A percentile compares a stretch with the other conserved stretches of the same genome.
Conservation (phyloP, 139 green algal species). For the Raphidocelis subcapitata region DNA sequence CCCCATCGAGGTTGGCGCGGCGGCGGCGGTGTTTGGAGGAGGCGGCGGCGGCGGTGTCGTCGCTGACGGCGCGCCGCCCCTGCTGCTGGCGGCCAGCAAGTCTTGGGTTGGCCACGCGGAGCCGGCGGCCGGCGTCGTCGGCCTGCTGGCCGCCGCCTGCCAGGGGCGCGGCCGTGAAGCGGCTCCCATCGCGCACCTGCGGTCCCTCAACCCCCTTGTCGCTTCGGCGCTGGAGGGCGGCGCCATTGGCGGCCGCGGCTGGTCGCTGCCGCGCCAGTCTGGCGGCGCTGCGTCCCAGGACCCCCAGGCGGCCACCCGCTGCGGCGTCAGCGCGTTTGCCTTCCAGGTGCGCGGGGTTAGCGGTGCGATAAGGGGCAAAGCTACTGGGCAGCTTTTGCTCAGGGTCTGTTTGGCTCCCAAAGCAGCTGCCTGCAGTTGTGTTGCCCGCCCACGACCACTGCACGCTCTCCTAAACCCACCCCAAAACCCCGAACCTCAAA, state of each 20-base stretch:
- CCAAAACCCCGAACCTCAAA: no score
- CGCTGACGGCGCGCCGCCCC: conserved; percentile 28
- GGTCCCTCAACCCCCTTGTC: conserved; percentile 55
- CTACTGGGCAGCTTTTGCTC: conserved; percentile 17
- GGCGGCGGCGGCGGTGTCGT: neutral
- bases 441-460: no score
- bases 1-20: conserved; percentile 81
- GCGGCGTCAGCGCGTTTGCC: conserved; percentile 74
- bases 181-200: conserved; percentile 47
- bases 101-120: conserved; percentile 56
- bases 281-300: neutral
- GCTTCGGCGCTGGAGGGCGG: conserved; percentile 23
- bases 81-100: conserved; percentile 45
- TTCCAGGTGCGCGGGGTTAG: conserved; percentile 60
- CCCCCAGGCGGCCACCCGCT: neutral
- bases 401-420: conserved; percentile 37
- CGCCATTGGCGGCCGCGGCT: conserved; percentile 11
- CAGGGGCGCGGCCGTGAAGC: conserved; percentile 23
- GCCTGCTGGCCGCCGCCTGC: conserved; percentile 29
- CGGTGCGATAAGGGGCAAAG: neutral
- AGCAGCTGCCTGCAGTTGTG: neutral
- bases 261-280: conserved; percentile 22
- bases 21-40: conserved; percentile 31
- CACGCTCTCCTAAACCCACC: no score
- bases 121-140: conserved; percentile 56